These are phyloP conservation scores for Hansenula lynferdii DNA, from an alignment of 1,139 yeast genomes.

Conservation along the genomic window DNA sequence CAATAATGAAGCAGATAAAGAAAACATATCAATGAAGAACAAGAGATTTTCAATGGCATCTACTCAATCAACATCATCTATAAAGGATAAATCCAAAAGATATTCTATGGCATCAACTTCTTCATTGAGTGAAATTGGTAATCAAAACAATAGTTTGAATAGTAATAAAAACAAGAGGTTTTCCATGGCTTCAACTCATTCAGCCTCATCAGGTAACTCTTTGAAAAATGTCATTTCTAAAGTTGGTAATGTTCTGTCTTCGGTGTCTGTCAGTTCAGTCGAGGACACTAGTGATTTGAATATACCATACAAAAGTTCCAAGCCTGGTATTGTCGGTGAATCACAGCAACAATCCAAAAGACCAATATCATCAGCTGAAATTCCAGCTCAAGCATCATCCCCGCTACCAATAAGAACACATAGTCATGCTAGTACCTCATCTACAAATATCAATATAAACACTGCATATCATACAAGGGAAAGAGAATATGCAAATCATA, in stretches of 20 bases:
- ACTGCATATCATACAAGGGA: constrained; percentile 1
- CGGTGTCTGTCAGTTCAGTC: constrained; percentile 19
- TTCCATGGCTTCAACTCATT: constrained; percentile 11
- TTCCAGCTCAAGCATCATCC: background rate
- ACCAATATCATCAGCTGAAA: constrained; percentile 1
- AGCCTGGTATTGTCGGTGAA: constrained; percentile 23
- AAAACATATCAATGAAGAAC: constrained; percentile 2
- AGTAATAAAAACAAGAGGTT: constrained; percentile 12
- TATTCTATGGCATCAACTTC: constrained; percentile 18
- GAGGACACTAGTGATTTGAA: constrained; percentile 17
- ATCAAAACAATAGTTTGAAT: constrained; percentile 6
- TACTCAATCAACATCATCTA: constrained; percentile 9
- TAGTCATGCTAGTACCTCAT: constrained; percentile 1
- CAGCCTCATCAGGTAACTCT: constrained; percentile 15
- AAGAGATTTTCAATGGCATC: constrained; percentile 17
- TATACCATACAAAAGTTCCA: constrained; percentile 14
- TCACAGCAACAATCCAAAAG: background rate
- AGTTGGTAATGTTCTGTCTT: constrained; percentile 23
- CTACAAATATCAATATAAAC: constrained; percentile 1
- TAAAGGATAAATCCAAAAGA: constrained; percentile 15
- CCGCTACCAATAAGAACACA: constrained; percentile 1
- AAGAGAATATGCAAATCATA: background rate
- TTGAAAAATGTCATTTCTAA: constrained; percentile 25
- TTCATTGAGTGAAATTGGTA: constrained; percentile 5
- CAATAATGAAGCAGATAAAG: constrained; percentile 15